phyloP scores from a whole-genome alignment of 345 rosid genomes.

The Salix caprea region DNA sequence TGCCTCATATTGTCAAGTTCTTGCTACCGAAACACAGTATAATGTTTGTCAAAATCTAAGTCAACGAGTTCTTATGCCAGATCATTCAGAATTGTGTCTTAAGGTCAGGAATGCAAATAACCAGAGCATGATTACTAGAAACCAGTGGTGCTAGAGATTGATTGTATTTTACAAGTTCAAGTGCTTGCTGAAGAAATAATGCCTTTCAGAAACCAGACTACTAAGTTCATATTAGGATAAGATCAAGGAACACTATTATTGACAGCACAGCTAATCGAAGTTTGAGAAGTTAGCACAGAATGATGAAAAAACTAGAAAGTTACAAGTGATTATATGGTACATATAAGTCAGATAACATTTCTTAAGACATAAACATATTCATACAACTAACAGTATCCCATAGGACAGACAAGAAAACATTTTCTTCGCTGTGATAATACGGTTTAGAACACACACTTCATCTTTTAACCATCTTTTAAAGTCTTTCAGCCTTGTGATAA shows the following conservation, averaged over 20 bases:
- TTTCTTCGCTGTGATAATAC: background rate
- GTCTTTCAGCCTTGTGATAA: background rate
- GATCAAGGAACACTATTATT: background rate
- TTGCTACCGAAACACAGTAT: too few relatives aligned
- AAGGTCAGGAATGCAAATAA: background rate
- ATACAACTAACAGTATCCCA: background rate
- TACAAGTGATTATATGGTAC: background rate
- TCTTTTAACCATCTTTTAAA: background rate
- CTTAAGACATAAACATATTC: background rate
- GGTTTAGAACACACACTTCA: background rate
- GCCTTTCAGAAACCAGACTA: background rate
- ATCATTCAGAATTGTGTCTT: too few relatives aligned
- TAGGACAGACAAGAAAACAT: background rate
- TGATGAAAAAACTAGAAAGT: too few relatives aligned
- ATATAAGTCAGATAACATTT: background rate
- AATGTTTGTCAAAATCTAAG: too few relatives aligned
- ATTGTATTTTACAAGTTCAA: background rate
- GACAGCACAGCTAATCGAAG: background rate
- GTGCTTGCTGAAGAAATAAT: background rate
- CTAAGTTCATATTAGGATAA: background rate
- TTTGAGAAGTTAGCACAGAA: background rate
- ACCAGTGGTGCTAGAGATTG: background rate
- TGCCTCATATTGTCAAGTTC: too few relatives aligned
- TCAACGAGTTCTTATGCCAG: too few relatives aligned
- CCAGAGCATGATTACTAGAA: background rate